These are phyloP conservation scores for Beauveria brongniartii DNA, from an alignment of 2,329 filamentous ascomycete genomes.

Conservation along the genomic window DNA sequence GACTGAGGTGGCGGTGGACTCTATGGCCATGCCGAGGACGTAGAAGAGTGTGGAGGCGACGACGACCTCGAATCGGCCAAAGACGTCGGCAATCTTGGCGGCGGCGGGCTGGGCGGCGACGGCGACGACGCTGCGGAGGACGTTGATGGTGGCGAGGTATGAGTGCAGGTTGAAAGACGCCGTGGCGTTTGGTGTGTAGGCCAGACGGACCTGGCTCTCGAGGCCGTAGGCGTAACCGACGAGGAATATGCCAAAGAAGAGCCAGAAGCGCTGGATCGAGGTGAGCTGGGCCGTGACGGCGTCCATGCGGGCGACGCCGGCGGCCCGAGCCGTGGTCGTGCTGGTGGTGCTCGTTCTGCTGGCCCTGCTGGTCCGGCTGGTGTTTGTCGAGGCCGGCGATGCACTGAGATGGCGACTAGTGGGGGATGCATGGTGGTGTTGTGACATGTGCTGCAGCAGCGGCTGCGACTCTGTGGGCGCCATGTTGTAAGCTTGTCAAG, in stretches of 20 bases:
- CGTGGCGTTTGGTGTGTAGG: slow-evolving; percentile 49
- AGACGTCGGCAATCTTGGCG: slow-evolving; percentile 55
- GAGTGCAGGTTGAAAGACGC: slow-evolving; percentile 44
- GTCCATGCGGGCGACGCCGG: slow-evolving; percentile 46
- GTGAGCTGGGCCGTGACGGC: slow-evolving; percentile 39
- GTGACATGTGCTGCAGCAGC: slow-evolving; percentile 6
- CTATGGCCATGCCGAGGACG: slow-evolving; percentile 43
- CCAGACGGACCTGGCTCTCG: slow-evolving; percentile 42
- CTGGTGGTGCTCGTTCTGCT: background rate
- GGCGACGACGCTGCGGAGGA: slow-evolving; percentile 50
- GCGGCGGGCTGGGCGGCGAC: slow-evolving; percentile 50
- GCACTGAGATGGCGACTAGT: background rate
- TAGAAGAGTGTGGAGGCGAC: slow-evolving; percentile 49
- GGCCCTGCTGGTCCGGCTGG: background rate
- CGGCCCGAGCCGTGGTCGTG: background rate
- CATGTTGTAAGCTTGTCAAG: background rate
- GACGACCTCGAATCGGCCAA: slow-evolving; percentile 53
- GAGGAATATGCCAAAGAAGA: slow-evolving; percentile 51
- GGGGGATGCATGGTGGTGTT: background rate
- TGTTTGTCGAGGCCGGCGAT: background rate
- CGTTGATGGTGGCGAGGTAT: slow-evolving; percentile 49
- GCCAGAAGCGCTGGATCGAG: slow-evolving; percentile 35
- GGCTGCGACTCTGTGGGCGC: background rate
- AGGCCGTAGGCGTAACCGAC: slow-evolving; percentile 53
- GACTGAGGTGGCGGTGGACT: slow-evolving; percentile 40